phyloP scores from a whole-genome alignment of 2,329 filamentous ascomycete species.

The Colletotrichum horii region DNA sequence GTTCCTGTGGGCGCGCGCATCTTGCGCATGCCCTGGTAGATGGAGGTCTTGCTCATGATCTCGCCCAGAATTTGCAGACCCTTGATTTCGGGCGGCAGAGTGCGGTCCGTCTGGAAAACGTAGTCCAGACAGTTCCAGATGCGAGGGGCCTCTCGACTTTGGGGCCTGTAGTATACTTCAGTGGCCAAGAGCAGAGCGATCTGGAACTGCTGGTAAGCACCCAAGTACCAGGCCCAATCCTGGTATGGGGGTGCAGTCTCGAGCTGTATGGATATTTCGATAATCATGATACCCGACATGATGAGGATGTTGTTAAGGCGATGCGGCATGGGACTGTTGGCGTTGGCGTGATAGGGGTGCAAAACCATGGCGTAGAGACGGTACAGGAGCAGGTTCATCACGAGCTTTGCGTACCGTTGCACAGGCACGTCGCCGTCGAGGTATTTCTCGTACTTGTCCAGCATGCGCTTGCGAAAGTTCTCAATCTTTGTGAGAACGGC shows the following conservation, averaged over 20 bases:
- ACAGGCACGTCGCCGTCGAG: constrained; percentile 64
- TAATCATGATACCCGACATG: constrained; percentile 59
- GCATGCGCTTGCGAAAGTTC: constrained; percentile 68
- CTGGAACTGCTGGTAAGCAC: constrained; percentile 77
- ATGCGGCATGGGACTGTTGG: constrained; percentile 56
- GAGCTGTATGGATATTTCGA: constrained; percentile 52
- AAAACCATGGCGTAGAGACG: constrained; percentile 71
- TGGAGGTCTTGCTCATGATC: constrained; percentile 63
- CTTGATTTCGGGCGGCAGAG: constrained; percentile 60
- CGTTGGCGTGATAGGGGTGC: constrained; percentile 67
- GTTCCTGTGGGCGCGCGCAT: constrained; percentile 57
- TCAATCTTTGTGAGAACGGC: constrained; percentile 72
- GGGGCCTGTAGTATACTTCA: constrained; percentile 67
- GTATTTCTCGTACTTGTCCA: constrained; percentile 68
- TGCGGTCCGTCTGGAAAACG: constrained; percentile 67
- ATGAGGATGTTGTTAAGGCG: constrained; percentile 69
- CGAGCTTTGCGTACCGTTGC: constrained; percentile 66
- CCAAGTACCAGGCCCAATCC: constrained; percentile 73
- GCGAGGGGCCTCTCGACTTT: constrained; percentile 62
- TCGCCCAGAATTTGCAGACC: constrained; percentile 65
- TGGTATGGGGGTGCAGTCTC: constrained; percentile 51
- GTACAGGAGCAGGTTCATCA: constrained; percentile 68
- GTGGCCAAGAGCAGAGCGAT: constrained; percentile 71
- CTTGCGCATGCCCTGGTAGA: constrained; percentile 65
- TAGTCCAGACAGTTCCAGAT: constrained; percentile 77